Evolutionary conservation across 2,329 filamentous ascomycete genomes (phyloP), one percentile per base, ranked within the genome.

Genomic region (Fusarium lateritium): DNA sequence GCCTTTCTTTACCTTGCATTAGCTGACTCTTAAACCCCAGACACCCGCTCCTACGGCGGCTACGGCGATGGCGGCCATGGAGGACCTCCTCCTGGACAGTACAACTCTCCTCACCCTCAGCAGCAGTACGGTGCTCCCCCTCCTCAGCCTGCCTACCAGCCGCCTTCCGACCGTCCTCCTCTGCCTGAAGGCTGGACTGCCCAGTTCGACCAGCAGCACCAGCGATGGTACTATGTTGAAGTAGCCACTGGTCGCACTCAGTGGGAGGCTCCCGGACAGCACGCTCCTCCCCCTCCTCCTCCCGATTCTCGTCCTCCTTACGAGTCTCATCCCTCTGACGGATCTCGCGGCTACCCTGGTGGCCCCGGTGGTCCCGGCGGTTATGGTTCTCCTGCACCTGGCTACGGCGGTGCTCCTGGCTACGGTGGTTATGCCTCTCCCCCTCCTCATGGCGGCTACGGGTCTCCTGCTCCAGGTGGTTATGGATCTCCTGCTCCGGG

Each of bases 151-250:
- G 55, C 53, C 11, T 80, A 79, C 56, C 75, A 79, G 44, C 79
- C 79, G 28, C 78, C 79, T 9, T 74, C 75, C 19, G 77, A 78
- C 65, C 77, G 76, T 60, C 85, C 89, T 24, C 81, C 86, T 63
- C 80, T 91, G 67, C 84, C 89, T 24, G 74, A 82, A 50, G 89
- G 89, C 69, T 92, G 90, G 89, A 79, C 82, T 28, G 82, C 88
- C 24, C 86, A 90, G 76, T 92, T 85, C 79, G 89, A 92, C 69
- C 84, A 87, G 59, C 83, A 82, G 60, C 81, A 83, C 62, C 86
- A 89, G 74, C 86, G 87, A 56, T 91, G 87, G 81, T 92, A 87
- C 79, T 92, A 90, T 73, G 83, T 88, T 58, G 88, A 92, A 76
- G 80, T 87, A 58, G 82, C 85, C 46, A 87, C 87, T 14, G 88